phyloP scores from a whole-genome alignment of 2,329 filamentous ascomycete genomes.

The Colletotrichum sp. region DNA sequence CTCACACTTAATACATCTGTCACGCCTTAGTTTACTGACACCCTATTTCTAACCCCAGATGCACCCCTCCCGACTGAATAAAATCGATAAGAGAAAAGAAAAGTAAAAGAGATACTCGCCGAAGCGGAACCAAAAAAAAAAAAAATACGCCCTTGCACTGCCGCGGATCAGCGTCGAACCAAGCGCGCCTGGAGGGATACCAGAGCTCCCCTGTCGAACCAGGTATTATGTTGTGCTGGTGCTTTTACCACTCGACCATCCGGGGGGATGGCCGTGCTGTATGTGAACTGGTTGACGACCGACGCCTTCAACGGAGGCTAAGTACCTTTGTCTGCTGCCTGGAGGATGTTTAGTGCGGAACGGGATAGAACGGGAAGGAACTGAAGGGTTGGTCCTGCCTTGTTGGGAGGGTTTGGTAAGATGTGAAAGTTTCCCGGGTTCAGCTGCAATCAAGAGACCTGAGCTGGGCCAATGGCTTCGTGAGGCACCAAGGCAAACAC shows the following conservation, averaged over 20 bases:
- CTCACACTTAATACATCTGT: background rate
- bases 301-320: accelerated
- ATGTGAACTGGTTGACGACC: background rate
- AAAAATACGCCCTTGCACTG: background rate
- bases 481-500: background rate
- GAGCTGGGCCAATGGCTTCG: background rate
- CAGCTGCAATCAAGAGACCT: background rate
- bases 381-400: background rate
- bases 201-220: background rate
- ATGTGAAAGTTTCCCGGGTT: background rate
- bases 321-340: background rate
- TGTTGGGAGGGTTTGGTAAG: background rate
- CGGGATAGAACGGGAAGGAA: background rate
- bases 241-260: background rate
- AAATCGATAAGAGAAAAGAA: background rate
- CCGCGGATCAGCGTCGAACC: background rate
- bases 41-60: background rate
- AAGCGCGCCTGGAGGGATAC: background rate
- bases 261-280: background rate
- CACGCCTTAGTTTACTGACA: background rate
- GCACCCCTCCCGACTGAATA: background rate
- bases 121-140: too few relatives aligned
- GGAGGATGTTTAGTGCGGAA: accelerated
- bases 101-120: background rate
- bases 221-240: background rate